A percentile compares a stretch with the other conserved stretches of the same genome.
Evolutionary conservation across 208 protist species (phyloP).

Genomic region (Leishmania guyanensis): DNA sequence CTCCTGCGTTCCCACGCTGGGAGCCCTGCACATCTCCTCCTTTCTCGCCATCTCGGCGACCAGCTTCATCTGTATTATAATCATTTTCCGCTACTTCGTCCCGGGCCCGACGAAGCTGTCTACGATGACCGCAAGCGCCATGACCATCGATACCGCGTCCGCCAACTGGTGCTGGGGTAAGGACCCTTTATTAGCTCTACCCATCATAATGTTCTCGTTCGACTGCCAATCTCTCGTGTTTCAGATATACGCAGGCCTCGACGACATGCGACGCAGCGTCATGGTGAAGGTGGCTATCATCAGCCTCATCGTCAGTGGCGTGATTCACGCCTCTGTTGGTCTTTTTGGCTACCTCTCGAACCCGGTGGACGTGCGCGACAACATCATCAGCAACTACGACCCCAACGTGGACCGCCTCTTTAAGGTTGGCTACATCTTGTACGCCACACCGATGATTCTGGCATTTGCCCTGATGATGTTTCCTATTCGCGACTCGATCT

Average conservation of each 20-base stretch:
- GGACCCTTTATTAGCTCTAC: slow-evolving; percentile 53
- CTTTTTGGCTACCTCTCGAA: slow-evolving; percentile 78
- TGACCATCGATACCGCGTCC: slow-evolving; percentile 13
- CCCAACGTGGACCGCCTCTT: slow-evolving; percentile 64
- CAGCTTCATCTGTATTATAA: slow-evolving; percentile 53
- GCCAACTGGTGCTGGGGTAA: slow-evolving; percentile 48
- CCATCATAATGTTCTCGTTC: slow-evolving; percentile 88
- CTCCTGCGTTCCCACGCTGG: slow-evolving; percentile 66
- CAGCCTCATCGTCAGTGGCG: slow-evolving; percentile 48
- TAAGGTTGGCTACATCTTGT: slow-evolving; percentile 58
- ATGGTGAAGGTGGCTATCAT: slow-evolving; percentile 66
- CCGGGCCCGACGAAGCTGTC: slow-evolving; percentile 27
- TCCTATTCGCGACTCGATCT: slow-evolving; percentile 78
- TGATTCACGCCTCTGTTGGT: slow-evolving; percentile 66
- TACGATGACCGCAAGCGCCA: slow-evolving; percentile 12
- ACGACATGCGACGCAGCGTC: slow-evolving; percentile 58
- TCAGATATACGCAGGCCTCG: slow-evolving; percentile 68
- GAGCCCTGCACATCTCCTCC: slow-evolving; percentile 52
- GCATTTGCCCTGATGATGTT: slow-evolving; percentile 74
- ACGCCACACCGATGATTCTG: slow-evolving; percentile 59
- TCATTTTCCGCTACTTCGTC: slow-evolving; percentile 75
- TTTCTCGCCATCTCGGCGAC: slow-evolving; percentile 70
- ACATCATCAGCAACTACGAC: slow-evolving; percentile 85
- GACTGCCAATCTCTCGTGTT: slow-evolving; percentile 83
- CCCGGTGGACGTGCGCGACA: slow-evolving; percentile 55